phyloP scores from a whole-genome alignment of 805 yeast species.

The Kurtzmaniella fragi region DNA sequence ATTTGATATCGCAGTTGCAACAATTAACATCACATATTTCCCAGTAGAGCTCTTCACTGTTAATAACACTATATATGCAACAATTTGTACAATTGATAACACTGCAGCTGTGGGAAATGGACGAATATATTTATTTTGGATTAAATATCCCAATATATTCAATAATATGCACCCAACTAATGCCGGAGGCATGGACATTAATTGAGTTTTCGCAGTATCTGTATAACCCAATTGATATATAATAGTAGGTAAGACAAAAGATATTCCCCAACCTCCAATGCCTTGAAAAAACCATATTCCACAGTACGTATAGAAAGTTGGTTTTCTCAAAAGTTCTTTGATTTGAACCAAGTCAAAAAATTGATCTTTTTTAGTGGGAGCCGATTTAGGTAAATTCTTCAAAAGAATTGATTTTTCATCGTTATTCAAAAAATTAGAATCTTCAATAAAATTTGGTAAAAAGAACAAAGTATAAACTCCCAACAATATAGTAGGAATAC shows the following conservation, averaged over 20 bases:
- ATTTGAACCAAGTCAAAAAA: conserved; percentile 7
- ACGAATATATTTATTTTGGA: conserved; percentile 6
- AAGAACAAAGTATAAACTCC: conserved; percentile 6
- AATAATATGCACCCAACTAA: conserved; percentile 9
- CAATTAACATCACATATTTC: conserved; percentile 10
- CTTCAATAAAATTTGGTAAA: conserved; percentile 10
- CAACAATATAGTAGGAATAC: conserved; percentile 8
- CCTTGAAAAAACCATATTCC: conserved; percentile 12
- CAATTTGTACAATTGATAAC: conserved; percentile 9
- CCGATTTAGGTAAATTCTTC: conserved; percentile 6
- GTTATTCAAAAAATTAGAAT: conserved; percentile 7
- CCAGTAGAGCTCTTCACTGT: conserved; percentile 4
- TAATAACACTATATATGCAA: conserved; percentile 9
- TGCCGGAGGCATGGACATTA: conserved; percentile 15
- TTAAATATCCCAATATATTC: conserved; percentile 10
- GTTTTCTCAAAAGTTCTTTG: conserved; percentile 7
- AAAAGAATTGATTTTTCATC: conserved; percentile 7
- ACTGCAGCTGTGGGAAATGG: conserved; percentile 10
- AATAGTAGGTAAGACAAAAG: conserved; percentile 15
- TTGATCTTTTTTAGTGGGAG: conserved; percentile 8
- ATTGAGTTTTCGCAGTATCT: conserved; percentile 13
- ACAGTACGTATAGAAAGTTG: conserved; percentile 10
- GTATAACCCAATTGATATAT: conserved; percentile 15
- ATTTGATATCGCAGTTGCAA: conserved; percentile 12
- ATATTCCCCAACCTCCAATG: conserved; percentile 14